Conservation (phyloP, 768 basidiomycete species). For the Calocybe cyanea region DNA sequence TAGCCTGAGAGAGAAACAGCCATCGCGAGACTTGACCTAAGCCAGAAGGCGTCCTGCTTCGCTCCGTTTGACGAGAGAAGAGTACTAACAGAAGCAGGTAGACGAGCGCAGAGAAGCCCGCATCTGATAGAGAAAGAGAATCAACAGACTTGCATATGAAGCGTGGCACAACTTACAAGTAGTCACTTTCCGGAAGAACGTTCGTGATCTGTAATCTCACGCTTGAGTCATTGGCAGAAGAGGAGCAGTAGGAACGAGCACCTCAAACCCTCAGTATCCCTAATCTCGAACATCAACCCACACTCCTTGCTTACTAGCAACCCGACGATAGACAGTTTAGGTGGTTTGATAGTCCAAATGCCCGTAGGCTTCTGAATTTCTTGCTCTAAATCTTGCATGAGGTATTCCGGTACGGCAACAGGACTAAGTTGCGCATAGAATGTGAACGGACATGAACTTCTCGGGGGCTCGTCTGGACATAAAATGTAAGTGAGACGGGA, state of each 20-base stretch:
- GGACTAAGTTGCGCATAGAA: constrained; percentile 65
- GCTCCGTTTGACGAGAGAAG: constrained; percentile 70
- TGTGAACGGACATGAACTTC: constrained; percentile 59
- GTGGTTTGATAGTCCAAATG: constrained; percentile 51
- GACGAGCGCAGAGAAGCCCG: constrained; percentile 60
- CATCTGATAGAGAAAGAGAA: constrained; percentile 44
- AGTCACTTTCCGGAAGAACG: constrained; percentile 73
- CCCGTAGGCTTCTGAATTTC: constrained; percentile 77
- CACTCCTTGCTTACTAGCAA: constrained; percentile 78
- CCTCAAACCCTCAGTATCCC: constrained; percentile 68
- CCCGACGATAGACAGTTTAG: constrained; percentile 56
- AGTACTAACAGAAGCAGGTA: constrained; percentile 67
- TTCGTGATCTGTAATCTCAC: constrained; percentile 38
- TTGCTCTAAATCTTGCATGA: constrained; percentile 68
- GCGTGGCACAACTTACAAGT: constrained; percentile 40
- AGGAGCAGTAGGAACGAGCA: constrained; percentile 23
- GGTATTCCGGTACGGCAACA: constrained; percentile 42
- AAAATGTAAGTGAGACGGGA: neutral
- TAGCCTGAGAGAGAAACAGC: constrained; percentile 76
- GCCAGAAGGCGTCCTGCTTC: constrained; percentile 73
- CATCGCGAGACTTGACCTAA: constrained; percentile 78
- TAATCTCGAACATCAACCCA: constrained; percentile 67
- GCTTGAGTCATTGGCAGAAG: neutral
- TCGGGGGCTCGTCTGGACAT: constrained; percentile 40
- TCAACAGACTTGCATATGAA: neutral